These are phyloP conservation scores for Trametes pubescens DNA, from an alignment of 1,284 basidiomycete species.

Conservation along the genomic window DNA sequence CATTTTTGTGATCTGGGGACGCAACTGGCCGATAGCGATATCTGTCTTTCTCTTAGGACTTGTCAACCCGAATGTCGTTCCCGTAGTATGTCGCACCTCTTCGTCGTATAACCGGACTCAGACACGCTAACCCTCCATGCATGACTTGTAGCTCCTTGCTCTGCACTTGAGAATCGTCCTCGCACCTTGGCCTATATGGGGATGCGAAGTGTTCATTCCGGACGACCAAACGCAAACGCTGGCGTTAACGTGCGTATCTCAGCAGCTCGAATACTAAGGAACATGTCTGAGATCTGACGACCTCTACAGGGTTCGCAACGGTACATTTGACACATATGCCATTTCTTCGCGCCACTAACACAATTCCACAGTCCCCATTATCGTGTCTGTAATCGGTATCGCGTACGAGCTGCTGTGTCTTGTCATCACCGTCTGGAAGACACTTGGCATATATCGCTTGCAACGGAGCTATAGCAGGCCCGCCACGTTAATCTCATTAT, in stretches of 20 bases:
- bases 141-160: background rate
- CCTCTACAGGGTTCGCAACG: background rate
- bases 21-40: background rate
- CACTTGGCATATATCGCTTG: background rate
- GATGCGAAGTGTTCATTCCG: constrained; percentile 3
- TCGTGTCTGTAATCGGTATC: background rate
- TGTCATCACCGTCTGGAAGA: constrained; percentile 1
- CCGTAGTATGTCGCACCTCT: background rate
- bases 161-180: background rate
- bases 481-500: background rate
- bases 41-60: constrained; percentile 1
- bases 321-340: background rate
- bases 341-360: background rate
- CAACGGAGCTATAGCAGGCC: background rate
- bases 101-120: background rate
- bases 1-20: background rate
- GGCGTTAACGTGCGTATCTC: background rate
- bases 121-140: background rate
- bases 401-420: constrained; percentile 4
- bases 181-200: constrained; percentile 2
- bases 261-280: background rate
- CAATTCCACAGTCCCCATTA: background rate
- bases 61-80: background rate
- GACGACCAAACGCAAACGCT: background rate
- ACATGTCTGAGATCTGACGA: background rate